Evolutionary conservation across 1,284 basidiomycete species (phyloP).

Genomic region (Cryptococcus sp.): DNA sequence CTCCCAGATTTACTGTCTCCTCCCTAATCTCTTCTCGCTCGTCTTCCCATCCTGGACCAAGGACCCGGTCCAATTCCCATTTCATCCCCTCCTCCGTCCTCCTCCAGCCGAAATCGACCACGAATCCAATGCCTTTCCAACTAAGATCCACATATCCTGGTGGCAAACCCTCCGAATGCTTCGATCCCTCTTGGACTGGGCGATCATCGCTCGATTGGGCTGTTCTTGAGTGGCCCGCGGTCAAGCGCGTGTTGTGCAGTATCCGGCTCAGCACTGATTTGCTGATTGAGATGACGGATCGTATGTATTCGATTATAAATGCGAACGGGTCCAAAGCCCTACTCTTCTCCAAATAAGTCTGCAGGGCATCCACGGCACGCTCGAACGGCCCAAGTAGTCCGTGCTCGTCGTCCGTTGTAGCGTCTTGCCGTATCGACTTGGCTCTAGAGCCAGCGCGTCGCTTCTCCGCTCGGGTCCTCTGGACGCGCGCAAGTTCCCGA

Average conservation of each 20-base stretch:
- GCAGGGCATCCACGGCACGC: not conserved
- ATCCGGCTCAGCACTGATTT: not conserved
- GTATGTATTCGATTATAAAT: not conserved
- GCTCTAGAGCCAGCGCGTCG: not conserved
- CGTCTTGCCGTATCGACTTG: too few relatives aligned
- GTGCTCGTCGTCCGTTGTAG: too few relatives aligned
- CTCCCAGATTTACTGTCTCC: not conserved
- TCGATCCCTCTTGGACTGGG: not conserved
- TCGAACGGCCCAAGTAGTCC: not conserved
- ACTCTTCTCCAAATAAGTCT: not conserved
- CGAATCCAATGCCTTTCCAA: slow-evolving; percentile 38
- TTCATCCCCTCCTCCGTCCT: slow-evolving; percentile 39
- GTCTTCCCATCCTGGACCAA: slow-evolving; percentile 15
- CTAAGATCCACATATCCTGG: slow-evolving; percentile 37
- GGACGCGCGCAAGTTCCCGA: slow-evolving; percentile 15
- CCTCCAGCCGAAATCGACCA: slow-evolving; percentile 42
- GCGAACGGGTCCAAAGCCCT: not conserved
- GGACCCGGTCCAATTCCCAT: slow-evolving; percentile 39
- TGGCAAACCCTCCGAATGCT: slow-evolving; percentile 12
- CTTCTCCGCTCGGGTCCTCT: not conserved
- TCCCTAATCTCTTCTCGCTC: not conserved
- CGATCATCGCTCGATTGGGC: not conserved
- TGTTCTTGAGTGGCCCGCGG: not conserved
- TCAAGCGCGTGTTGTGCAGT: not conserved
- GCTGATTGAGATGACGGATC: not conserved